Conservation (phyloP, 2,329 filamentous ascomycete species). For the Colletotrichum liriopes region DNA sequence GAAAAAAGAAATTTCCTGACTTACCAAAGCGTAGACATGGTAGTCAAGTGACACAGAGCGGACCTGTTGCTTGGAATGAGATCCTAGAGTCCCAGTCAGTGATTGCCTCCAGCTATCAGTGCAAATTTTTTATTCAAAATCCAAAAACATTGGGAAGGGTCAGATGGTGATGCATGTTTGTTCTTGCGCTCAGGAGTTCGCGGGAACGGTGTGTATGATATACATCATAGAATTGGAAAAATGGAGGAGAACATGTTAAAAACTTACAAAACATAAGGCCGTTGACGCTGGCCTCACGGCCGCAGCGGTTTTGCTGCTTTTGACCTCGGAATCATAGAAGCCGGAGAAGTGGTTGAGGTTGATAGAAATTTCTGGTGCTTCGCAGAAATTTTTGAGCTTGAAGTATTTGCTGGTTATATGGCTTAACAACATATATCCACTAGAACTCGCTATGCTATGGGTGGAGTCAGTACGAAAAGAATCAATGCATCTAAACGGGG, state of each 20-base stretch:
- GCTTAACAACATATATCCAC: constrained; percentile 30
- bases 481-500: neutral
- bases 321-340: neutral
- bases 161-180: constrained; percentile 87
- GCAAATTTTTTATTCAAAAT: neutral
- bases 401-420: constrained; percentile 31
- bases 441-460: neutral
- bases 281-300: neutral
- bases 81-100: constrained; percentile 7
- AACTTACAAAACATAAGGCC: constrained; percentile 45
- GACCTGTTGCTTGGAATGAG: neutral
- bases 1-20: neutral
- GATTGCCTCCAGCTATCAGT: neutral
- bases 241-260: constrained; percentile 27
- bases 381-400: constrained; percentile 44
- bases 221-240: constrained; percentile 62
- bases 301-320: neutral
- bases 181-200: constrained; percentile 74
- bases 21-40: neutral
- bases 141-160: constrained; percentile 50
- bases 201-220: constrained; percentile 70
- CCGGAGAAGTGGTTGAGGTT: constrained; percentile 9
- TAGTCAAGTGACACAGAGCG: neutral
- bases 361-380: neutral
- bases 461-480: neutral